Evolutionary conservation across 2,329 filamentous ascomycete species (phyloP).

Genomic region (Xylaria sp.): DNA sequence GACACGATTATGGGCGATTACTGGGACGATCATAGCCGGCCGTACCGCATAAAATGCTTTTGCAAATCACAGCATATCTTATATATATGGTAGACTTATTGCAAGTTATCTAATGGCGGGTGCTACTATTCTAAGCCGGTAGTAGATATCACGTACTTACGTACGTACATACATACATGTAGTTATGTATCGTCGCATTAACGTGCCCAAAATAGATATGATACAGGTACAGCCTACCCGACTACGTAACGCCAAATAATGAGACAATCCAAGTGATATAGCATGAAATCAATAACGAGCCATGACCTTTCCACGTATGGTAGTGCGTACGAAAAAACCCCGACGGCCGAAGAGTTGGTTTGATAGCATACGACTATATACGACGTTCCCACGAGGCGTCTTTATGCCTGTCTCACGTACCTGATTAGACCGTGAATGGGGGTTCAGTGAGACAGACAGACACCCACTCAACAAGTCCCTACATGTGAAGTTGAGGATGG

Average conservation of each 20-base stretch:
- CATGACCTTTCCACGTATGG: not conserved
- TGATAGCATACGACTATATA: slow-evolving; percentile 2
- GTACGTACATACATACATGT: not conserved
- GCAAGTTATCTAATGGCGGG: not conserved
- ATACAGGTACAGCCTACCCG: slow-evolving; percentile 28
- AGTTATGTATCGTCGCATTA: slow-evolving; percentile 3
- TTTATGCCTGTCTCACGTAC: slow-evolving; percentile 20
- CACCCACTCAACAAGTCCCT: slow-evolving; percentile 6
- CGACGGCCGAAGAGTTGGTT: slow-evolving; percentile 1
- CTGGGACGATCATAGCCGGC: slow-evolving; percentile 15
- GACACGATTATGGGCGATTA: slow-evolving; percentile 5
- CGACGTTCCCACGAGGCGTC: slow-evolving; percentile 11
- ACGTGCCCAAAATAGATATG: slow-evolving; percentile 34
- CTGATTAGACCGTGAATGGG: not conserved
- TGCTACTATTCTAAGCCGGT: not conserved
- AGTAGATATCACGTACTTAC: not conserved
- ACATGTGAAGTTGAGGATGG: not conserved
- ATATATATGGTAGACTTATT: not conserved
- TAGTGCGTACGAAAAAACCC: slow-evolving; percentile 12
- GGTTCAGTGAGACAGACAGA: slow-evolving; percentile 6
- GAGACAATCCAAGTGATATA: slow-evolving; percentile 11
- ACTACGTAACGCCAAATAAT: slow-evolving; percentile 11
- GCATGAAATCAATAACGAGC: slow-evolving; percentile 5
- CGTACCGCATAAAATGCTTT: slow-evolving; percentile 22
- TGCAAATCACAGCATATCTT: slow-evolving; percentile 7